phyloP scores from a whole-genome alignment of 2,329 filamentous ascomycete species.

The Ophiognomonia clavigignenti-juglandacearum region DNA sequence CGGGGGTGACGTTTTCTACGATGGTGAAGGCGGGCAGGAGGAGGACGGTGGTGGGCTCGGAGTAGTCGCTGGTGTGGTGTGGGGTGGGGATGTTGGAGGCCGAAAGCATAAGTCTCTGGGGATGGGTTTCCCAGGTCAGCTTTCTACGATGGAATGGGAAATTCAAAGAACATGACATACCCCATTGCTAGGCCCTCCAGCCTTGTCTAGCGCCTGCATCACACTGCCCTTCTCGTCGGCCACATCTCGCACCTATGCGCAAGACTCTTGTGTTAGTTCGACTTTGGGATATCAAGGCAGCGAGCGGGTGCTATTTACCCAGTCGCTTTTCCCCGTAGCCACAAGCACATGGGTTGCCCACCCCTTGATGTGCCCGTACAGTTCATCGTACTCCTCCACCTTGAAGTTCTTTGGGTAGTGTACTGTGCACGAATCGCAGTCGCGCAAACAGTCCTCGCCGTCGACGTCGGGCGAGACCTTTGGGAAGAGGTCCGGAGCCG shows the following conservation, averaged over 20 bases:
- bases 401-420: constrained; percentile 68
- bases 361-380: constrained; percentile 81
- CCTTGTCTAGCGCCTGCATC: constrained; percentile 67
- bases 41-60: constrained; percentile 70
- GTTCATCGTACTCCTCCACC: constrained; percentile 69
- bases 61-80: constrained; percentile 57
- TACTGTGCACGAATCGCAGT: constrained; percentile 77
- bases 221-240: constrained; percentile 81
- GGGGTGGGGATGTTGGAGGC: constrained; percentile 88
- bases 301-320: no score
- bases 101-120: constrained; percentile 78
- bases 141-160: no score
- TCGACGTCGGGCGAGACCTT: constrained; percentile 71
- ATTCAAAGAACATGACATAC: constrained; percentile 39
- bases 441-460: constrained; percentile 82
- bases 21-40: constrained; percentile 81
- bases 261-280: no score
- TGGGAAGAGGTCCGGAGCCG: constrained; percentile 57
- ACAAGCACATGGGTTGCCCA: constrained; percentile 90
- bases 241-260: no score
- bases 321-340: constrained; percentile 93
- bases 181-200: constrained; percentile 59
- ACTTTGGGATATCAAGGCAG: no score
- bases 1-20: constrained; percentile 78
- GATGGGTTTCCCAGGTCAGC: no score